Evolutionary conservation across 768 basidiomycete genomes (phyloP).

Genomic region (Aureoboletus auriporus): DNA sequence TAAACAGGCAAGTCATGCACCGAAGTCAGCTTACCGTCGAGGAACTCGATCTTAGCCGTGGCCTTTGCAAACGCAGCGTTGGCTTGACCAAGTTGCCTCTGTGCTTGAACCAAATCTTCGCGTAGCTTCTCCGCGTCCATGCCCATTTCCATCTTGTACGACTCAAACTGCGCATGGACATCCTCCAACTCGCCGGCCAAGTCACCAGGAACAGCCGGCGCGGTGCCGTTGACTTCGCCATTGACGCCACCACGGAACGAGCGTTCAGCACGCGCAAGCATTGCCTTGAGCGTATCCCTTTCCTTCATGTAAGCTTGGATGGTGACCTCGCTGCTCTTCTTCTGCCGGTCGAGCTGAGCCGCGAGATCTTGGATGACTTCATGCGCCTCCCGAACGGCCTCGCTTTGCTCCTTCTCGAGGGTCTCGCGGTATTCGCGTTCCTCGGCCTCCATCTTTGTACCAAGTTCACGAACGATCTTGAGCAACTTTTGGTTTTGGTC

Average conservation of each 20-base stretch:
- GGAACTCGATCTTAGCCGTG: conserved; percentile 75
- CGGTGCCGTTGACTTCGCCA: conserved; percentile 30
- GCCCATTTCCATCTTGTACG: conserved; percentile 76
- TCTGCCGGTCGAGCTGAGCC: conserved; percentile 73
- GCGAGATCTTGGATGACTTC: conserved; percentile 79
- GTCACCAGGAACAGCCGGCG: conserved; percentile 30
- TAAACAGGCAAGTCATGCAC: too few relatives aligned
- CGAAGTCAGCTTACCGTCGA: conserved; percentile 52
- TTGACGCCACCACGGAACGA: conserved; percentile 21
- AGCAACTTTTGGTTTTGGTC: conserved; percentile 89
- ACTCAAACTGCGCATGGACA: conserved; percentile 76
- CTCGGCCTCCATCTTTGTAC: conserved; percentile 78
- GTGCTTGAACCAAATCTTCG: conserved; percentile 62
- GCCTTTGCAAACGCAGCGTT: conserved; percentile 74
- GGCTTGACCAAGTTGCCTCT: conserved; percentile 64
- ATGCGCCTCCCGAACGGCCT: conserved; percentile 84
- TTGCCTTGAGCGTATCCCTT: conserved; percentile 74
- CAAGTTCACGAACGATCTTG: conserved; percentile 78
- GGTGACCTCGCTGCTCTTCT: conserved; percentile 61
- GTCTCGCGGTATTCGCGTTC: conserved; percentile 70
- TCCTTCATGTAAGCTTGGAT: conserved; percentile 85
- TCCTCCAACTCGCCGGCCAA: conserved; percentile 61
- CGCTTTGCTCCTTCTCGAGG: conserved; percentile 70
- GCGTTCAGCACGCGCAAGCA: conserved; percentile 57
- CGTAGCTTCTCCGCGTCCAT: conserved; percentile 68